These are phyloP conservation scores for Petasospora fabianii DNA, from an alignment of 1,139 yeast genomes.

Conservation along the genomic window DNA sequence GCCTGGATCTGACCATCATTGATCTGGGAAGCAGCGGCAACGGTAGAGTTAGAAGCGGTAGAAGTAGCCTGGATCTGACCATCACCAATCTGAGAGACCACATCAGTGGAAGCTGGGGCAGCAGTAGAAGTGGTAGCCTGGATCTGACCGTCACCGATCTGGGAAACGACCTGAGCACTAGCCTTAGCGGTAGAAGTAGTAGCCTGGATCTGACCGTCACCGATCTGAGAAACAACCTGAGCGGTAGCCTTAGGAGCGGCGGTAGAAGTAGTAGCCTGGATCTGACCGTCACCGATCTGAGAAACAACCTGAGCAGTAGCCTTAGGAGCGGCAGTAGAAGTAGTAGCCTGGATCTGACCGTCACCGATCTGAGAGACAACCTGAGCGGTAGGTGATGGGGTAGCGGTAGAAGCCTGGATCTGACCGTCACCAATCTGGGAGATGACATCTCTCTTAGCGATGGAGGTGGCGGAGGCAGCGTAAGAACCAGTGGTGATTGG, in stretches of 20 bases:
- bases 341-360: constrained; percentile 41
- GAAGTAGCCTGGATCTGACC: constrained; percentile 44
- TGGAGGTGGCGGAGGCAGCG: no score
- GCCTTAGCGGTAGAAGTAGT: constrained; percentile 35
- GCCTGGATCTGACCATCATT: constrained; percentile 61
- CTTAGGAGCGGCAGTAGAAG: constrained; percentile 29
- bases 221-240: constrained; percentile 40
- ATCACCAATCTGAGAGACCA: constrained; percentile 42
- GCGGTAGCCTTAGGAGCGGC: constrained; percentile 35
- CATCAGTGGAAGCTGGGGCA: constrained; percentile 36
- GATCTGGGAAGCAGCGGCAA: constrained; percentile 47
- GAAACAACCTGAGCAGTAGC: constrained; percentile 34
- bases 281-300: constrained; percentile 37
- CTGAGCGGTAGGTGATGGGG: constrained; percentile 13
- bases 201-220: constrained; percentile 47
- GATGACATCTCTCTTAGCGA: constrained; percentile 25
- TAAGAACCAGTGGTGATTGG: constrained; percentile 38
- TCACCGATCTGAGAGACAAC: constrained; percentile 31
- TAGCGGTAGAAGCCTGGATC: constrained; percentile 25
- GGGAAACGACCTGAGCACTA: constrained; percentile 40
- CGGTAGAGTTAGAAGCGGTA: constrained; percentile 35
- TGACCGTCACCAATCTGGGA: constrained; percentile 35
- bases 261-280: constrained; percentile 37
- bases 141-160: constrained; percentile 61
- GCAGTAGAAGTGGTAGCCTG: constrained; percentile 41